These are phyloP conservation scores for Agrocybe praecox DNA, from an alignment of 768 basidiomycete species.

Conservation along the genomic window DNA sequence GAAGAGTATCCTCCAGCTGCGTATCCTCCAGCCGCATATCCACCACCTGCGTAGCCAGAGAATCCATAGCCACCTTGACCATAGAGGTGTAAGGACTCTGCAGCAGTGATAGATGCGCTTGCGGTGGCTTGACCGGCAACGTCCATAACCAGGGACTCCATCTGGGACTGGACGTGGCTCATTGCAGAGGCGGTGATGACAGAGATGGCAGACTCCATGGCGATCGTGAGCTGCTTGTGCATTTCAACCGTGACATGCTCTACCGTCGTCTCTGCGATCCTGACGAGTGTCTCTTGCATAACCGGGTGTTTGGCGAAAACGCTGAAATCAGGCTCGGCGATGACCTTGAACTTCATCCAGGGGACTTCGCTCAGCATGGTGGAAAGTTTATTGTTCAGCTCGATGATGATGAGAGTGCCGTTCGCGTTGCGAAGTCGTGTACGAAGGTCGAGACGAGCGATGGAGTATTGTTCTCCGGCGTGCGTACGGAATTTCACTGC, in stretches of 20 bases:
- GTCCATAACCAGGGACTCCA: conserved; percentile 14
- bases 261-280: conserved; percentile 22
- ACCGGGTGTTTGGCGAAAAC: conserved; percentile 21
- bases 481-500: conserved; percentile 14
- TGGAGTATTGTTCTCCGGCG: conserved; percentile 9
- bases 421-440: conserved; percentile 15
- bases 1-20: background rate
- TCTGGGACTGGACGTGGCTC: conserved; percentile 16
- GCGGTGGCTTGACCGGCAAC: conserved; percentile 14
- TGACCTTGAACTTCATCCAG: conserved; percentile 29
- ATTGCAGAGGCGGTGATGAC: conserved; percentile 20
- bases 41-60: background rate
- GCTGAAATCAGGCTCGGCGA: conserved; percentile 25
- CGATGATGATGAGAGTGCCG: conserved; percentile 18
- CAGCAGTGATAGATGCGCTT: conserved; percentile 17
- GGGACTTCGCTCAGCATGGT: conserved; percentile 26
- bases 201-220: conserved; percentile 19
- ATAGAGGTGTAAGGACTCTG: conserved; percentile 17
- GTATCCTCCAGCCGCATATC: background rate
- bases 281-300: conserved; percentile 19
- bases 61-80: conserved; percentile 2
- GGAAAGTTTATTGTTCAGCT: conserved; percentile 21
- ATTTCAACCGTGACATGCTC: conserved; percentile 18
- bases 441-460: conserved; percentile 17
- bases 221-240: conserved; percentile 19